Base-by-base conservation (phyloP, 345 rosid genomes). In the Clarkia xantiana region DNA sequence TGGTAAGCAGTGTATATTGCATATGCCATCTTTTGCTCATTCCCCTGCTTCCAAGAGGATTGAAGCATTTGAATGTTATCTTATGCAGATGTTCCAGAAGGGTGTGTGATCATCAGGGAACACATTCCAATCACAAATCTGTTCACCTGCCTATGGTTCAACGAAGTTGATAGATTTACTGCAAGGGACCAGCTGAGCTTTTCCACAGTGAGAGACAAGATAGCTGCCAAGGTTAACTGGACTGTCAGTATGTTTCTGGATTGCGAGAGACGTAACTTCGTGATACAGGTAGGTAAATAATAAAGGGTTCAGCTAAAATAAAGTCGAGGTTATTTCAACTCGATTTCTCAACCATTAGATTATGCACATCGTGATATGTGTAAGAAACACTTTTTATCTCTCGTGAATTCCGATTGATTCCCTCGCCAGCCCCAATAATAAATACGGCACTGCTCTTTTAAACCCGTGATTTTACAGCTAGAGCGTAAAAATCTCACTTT, bases 1-100 rank as follows among this genome's bases (percentile, higher is more conserved):
- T 64, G 96, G 96, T 81, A 71, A 18, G 68, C 66, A 47, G 68
- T 67, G 49, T 52, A 51, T 53, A 52, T 45, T 39, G 25, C 40
- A 34, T 47, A 16, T 25, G 38, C 18, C 12, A 49, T 29, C 36
- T 29, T 29, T 29, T 2, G 0, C 7, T 10, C 36, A 7, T 29
- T 29, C 7, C 6, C 36, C 4, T 29, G 53, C 41, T 49, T 15
- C 14, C 16, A 3, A 1, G 42, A 4, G 38, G 53, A 2, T 49
- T 1, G 14, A 15, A 14, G 41, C 11, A 47, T 11, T 34, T 17
- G 52, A 15, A 55, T 46, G 38, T 16, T 43, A 11, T 38, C 51
- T 58, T 60, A 42, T 60, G 57, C 81, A 84, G 97, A 88, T 75
- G 97, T 88, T 70, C 97, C 97, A n/a, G 97, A 88, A 67, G 97